Conservation (phyloP, 257 asterid genomes). For the Agastache rugosa region DNA sequence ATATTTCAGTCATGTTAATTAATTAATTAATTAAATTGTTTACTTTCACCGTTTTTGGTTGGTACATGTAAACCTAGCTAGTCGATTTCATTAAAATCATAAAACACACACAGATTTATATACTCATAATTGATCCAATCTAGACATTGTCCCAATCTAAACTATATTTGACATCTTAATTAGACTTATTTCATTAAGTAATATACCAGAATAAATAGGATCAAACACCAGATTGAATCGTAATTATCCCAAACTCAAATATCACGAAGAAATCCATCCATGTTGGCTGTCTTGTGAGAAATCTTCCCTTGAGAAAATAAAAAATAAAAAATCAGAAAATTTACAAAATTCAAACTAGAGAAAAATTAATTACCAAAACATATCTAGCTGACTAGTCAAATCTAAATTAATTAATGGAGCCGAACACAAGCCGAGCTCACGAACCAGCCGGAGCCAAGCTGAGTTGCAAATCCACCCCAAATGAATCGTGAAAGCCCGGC, state of each 20-base stretch:
- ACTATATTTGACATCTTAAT: not conserved
- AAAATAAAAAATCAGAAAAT: constrained; percentile 58
- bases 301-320: constrained; percentile 26
- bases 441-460: constrained; percentile 84
- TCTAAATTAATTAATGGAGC: constrained; percentile 28
- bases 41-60: not conserved
- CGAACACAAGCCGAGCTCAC: constrained; percentile 33
- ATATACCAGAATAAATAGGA: not conserved
- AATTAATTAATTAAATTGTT: too few relatives aligned
- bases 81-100: not conserved
- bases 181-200: not conserved
- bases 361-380: constrained; percentile 22
- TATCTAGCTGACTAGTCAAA: constrained; percentile 25
- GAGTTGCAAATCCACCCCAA: constrained; percentile 85
- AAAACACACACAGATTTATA: not conserved
- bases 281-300: constrained; percentile 2
- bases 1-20: too few relatives aligned
- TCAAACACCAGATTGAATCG: not conserved
- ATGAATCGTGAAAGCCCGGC: constrained; percentile 64
- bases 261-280: not conserved
- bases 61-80: not conserved
- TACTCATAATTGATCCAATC: not conserved
- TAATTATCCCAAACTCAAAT: constrained; percentile 15
- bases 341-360: constrained; percentile 43
- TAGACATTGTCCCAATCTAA: not conserved